Evolutionary conservation across 202 grass and related monocot genomes (phyloP).

Genomic region (Carex arenaria): DNA sequence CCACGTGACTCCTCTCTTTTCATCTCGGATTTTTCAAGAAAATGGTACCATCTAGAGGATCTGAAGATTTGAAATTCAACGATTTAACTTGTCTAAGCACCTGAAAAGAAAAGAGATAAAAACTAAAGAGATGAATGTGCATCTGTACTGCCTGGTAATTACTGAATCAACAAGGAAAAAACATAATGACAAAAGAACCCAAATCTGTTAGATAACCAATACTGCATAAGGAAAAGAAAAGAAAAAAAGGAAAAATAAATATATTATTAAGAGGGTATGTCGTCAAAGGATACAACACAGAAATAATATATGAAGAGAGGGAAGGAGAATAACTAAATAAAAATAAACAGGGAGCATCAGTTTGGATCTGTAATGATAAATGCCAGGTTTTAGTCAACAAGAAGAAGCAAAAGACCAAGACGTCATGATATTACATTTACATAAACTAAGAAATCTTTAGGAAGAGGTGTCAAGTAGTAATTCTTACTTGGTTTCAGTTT

Average conservation of each 20-base stretch:
- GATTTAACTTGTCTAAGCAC: neutral
- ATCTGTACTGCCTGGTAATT: neutral
- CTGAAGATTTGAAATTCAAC: neutral
- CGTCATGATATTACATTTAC: neutral
- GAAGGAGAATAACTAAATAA: neutral
- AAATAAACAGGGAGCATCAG: neutral
- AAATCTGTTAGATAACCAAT: neutral
- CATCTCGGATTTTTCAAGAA: conserved; percentile 22
- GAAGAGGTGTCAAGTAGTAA: neutral
- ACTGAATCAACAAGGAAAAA: neutral
- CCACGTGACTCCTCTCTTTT: conserved; percentile 68
- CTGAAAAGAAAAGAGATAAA: neutral
- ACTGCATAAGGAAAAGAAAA: neutral
- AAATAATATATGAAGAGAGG: neutral
- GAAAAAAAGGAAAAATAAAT: neutral
- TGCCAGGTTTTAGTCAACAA: neutral
- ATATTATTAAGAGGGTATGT: neutral
- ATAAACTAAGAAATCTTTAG: neutral
- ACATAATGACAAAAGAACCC: neutral
- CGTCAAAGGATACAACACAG: neutral
- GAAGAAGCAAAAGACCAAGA: neutral
- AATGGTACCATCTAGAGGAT: conserved; percentile 1
- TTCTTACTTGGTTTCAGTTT: neutral
- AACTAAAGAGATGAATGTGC: neutral
- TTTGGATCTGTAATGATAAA: neutral